Base-by-base conservation (phyloP, 805 yeast genomes). In the Suhomyces pyralidae region DNA sequence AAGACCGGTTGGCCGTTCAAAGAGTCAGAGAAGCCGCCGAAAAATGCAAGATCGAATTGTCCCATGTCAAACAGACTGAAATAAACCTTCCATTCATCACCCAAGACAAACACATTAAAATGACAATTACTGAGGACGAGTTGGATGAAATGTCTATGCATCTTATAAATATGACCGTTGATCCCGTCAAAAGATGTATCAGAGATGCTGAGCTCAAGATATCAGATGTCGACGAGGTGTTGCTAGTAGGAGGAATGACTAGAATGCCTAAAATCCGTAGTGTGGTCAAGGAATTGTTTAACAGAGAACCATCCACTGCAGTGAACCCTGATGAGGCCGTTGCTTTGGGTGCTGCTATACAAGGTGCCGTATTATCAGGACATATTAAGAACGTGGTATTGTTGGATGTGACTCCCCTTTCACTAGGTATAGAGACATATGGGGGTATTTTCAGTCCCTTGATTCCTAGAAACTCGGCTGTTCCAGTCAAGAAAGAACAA, bases 241-340 rank as follows among this genome's bases (percentile, higher is more conserved):
- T 88, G 44, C 66, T 88, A 43, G 96, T 88, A 40, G 96, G 96
- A 53, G 96, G 96, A 58, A 88, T 88, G 96, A 88, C 96, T 3
- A 76, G 96, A 69, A 88, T 88, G 96, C 96, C 96, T 51, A 84
- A 83, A 69, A 82, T 88, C 54, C 74, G 90, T 55, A 77, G 77
- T 38, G 75, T 83, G 7, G 93, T 88, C 19, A 79, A 76, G 56
- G 73, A 74, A 8, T 57, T 85, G 14, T 87, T 88, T 64, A 77
- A 79, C 32, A 84, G 80, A 64, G 76, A 79, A 55, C 92, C 93
- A 40, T 85, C 84, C 50, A 83, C 86, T 43, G 80, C 82, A 17
- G 89, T 88, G 10, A 88, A 88, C 65, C 96, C 96, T n/a, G 96
- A 88, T 46, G 69, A 65, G 46, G 69, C 69, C 1, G 69, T 65